Base-by-base conservation (phyloP, 2,329 filamentous ascomycete species). In the Cladophialophora exuberans region DNA sequence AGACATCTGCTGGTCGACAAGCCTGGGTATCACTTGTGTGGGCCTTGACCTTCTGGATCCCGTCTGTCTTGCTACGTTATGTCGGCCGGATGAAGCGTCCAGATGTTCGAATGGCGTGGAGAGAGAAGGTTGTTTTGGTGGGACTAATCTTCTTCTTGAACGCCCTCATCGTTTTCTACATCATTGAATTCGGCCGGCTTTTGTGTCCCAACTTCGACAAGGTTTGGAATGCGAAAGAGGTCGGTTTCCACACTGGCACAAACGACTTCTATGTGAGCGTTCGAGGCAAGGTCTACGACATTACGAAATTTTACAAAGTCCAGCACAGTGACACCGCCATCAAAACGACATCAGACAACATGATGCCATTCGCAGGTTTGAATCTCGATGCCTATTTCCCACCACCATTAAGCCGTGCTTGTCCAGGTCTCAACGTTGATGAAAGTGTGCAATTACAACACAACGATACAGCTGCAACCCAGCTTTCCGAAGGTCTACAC, bases 81-180 rank as follows among this genome's bases (percentile, higher is more conserved):
- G 67, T 97, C 54, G 94, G 94, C 26, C 89, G 93, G 18, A 99
- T 99, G 94, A 95, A 96, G 75, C 86, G 94, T 52, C 94, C 92
- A 1, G 94, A 99, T 73, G 90, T 99, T 6, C 89, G 94, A 22
- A 89, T 97, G 84, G 94, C 94, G 0, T 99, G 94, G 94, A 84
- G 94, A 72, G 94, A 99, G 68, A 99, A 99, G 73, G 47, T 99
- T 9, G 87, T 94, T 0, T 77, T 99, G 9, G 85, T 92, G 42
- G 77, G 89, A 55, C 66, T 96, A 48, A 97, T 99, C 64, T 69
- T 89, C 25, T 65, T 99, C 10, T 73, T 96, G 63, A 99, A 99
- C 72, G 90, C 70, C 33, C 68, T 83, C 23, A 83, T 99, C 58
- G 79, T 97, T 54, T 99, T 99, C 75, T 96, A 90, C 82, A 97